Base-by-base conservation (phyloP, 2,329 filamentous ascomycete genomes). In the Epichloe elymi region DNA sequence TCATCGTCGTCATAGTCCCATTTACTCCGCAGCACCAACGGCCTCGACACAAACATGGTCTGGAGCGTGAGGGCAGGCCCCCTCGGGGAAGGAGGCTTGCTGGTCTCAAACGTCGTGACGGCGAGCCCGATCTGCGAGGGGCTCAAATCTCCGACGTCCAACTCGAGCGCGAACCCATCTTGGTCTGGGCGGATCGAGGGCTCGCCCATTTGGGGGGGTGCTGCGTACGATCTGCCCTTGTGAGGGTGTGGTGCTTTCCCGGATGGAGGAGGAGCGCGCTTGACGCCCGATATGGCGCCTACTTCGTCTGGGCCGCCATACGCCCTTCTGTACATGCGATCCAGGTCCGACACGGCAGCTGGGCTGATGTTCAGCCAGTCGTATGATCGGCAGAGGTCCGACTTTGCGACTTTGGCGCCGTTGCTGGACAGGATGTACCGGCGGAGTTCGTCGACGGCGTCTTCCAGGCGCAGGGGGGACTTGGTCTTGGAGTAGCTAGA, bases 381-480 rank as follows among this genome's bases (percentile, higher is more conserved):
- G 54, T 82, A 84, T 2, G 71, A 74, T 11, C 74, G 67, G 46
- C 76, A 63, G 17, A 85, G 66, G 47, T 77, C 71, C 4, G 71
- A 67, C 53, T 74, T 74, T 2, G 67, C 65, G 10, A 83, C 63
- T n/a, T 71, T 70, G 8, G 65, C 63, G 2, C 76, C 72, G 20
- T 73, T 70, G 52, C 71, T 74, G 15, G 75, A 70, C 12, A 84
- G 69, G 15, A 83, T 73, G 23, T 80, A 72, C 4, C 79, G 72
- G 3, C 79, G 73, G 38, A 85, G 70, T 60, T 82, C 79, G 61
- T 83, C 79, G 46, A 84, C 77, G 30, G 80, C 78, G 46, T 80
- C 74, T 56, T 82, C 78, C 8, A 83, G 70, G 11, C 74, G 70
- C 35, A 68, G 60, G 65, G 65, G 65, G 37, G 67, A 67, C 17